Evolutionary conservation across 352 stramenopile genomes (phyloP), one percentile per base, ranked within the genome.

Genomic region (Peronospora destructor): DNA sequence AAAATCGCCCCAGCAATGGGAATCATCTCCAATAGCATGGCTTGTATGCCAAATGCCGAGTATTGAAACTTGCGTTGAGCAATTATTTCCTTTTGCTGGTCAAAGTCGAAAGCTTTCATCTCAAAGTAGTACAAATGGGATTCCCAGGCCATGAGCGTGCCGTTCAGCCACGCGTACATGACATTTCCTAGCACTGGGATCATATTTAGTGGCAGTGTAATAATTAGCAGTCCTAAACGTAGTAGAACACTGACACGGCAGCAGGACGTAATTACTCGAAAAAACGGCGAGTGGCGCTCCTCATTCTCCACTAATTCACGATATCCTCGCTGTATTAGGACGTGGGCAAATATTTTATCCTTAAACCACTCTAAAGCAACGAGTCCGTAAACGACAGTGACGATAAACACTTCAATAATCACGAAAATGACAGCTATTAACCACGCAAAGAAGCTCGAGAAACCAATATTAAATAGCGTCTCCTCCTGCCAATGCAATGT

Each of bases 121-220:
- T 80, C 70, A 53, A 85, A 82, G 44, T 80, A 85, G 54, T 73
- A 76, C 41, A 80, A 53, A 21, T 82, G 71, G 16, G 65, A 56
- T 49, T 85, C 73, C 73, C 73, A 85, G 3, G 59, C 70, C 49
- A 77, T 61, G 21, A 85, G 53, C 21, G 59, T 61, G 46, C 70
- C 70, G 35, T 85, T 85, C 41, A 85, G 61, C 63, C 64, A 82
- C 51, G 74, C 62, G 45, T 80, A 85, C 33, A 64, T 58, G 37
- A 76, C 25, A 32, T 71, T 77, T 9, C 73, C 73, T 38, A 85
- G 12, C 25, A 82, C 45, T 1, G 73, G 73, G 29, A 85, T 62
- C 50, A 82, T 66, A 42, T 82, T 76, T 14, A 85, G 66, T n/a
- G 73, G 73, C 34, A 84, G 46, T 16, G 69, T 71, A 26, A 75